These are phyloP conservation scores for Salicornia ramosissima DNA, from an alignment of 148 eudicot species.

Conservation along the genomic window DNA sequence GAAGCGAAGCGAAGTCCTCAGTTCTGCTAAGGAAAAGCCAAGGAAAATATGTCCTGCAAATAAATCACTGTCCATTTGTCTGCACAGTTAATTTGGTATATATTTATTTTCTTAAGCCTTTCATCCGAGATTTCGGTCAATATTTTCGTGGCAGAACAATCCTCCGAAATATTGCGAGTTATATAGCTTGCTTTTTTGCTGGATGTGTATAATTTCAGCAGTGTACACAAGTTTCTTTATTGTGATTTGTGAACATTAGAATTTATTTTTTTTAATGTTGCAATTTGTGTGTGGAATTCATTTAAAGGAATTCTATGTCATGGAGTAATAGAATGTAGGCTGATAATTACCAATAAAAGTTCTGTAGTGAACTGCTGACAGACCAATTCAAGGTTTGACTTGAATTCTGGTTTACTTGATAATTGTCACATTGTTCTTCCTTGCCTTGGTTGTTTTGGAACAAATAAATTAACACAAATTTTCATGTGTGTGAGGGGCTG, in stretches of 20 bases:
- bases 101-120: constrained; percentile 7
- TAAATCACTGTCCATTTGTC: constrained; percentile 32
- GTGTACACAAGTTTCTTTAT: not conserved
- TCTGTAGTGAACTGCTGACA: no score
- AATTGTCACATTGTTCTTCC: no score
- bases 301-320: no score
- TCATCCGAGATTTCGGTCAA: not conserved
- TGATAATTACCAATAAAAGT: no score
- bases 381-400: no score
- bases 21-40: not conserved
- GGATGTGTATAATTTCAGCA: not conserved
- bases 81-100: constrained; percentile 21
- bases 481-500: no score
- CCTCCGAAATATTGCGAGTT: not conserved
- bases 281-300: no score
- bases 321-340: no score
- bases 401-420: no score
- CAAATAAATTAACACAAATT: no score
- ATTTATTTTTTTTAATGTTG: no score
- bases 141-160: not conserved
- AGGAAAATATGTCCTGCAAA: constrained; percentile 25
- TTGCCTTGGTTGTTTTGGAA: no score
- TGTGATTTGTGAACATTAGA: not conserved
- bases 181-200: not conserved
- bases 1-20: constrained; percentile 19